Percentiles rank a stretch among this genome's conserved stretches.
These are phyloP conservation scores for Hibiscus mutabilis DNA, from an alignment of 345 rosid species.

Conservation along the genomic window DNA sequence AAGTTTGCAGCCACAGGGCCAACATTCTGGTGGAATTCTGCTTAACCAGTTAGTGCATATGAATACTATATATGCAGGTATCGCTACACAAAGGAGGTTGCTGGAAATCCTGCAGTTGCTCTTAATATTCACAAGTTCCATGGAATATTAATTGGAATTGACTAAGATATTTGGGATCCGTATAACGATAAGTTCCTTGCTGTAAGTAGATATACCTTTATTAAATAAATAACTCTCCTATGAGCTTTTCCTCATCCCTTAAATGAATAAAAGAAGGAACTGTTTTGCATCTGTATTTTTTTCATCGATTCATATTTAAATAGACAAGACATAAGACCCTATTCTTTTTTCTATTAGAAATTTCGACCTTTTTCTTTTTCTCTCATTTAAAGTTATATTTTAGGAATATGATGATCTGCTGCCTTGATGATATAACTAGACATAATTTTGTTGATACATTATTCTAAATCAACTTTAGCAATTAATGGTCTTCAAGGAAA, in stretches of 20 bases:
- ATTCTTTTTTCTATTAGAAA: background rate
- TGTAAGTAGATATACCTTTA: too few species aligned
- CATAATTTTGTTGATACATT: background rate
- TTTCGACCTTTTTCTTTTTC: background rate
- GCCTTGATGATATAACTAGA: slow-evolving; percentile 2
- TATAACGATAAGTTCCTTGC: slow-evolving; percentile 72
- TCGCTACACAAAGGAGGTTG: slow-evolving; percentile 64
- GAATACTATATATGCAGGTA: too few species aligned
- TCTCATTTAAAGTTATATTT: background rate
- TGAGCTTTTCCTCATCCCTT: background rate
- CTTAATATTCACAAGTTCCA: slow-evolving; percentile 74
- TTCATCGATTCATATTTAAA: background rate
- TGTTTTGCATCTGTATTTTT: background rate
- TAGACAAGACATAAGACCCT: background rate
- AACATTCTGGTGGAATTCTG: too few species aligned
- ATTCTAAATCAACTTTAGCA: background rate
- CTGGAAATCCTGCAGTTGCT: slow-evolving; percentile 64
- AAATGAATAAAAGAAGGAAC: background rate
- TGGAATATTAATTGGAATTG: slow-evolving; percentile 88
- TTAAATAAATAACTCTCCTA: too few species aligned
- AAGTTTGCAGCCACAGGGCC: too few species aligned
- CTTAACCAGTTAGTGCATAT: too few species aligned
- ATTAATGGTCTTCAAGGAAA: background rate
- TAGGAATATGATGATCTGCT: background rate
- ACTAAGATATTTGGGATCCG: slow-evolving; percentile 96